A percentile compares a stretch with the other conserved stretches of the same genome.
phyloP scores from a whole-genome alignment of 2,329 filamentous ascomycete genomes.

The Colletotrichum navitas region DNA sequence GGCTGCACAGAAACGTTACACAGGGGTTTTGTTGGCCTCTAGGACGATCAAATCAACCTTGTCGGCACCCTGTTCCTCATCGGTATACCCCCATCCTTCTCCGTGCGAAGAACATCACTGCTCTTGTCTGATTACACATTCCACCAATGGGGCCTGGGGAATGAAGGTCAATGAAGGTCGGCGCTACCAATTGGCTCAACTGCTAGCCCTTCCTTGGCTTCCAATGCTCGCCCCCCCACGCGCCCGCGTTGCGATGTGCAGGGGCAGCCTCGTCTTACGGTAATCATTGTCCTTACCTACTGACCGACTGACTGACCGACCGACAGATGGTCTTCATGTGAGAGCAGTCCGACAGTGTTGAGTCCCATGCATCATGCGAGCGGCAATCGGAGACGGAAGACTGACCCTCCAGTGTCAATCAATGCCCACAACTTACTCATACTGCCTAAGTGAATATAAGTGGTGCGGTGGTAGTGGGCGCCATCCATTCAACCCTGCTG shows the following conservation, averaged over 20 bases:
- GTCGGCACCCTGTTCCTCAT: neutral
- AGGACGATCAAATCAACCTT: neutral
- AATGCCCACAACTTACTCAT: neutral
- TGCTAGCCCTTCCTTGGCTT: neutral
- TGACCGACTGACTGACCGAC: too few relatives aligned
- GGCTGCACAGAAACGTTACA: neutral
- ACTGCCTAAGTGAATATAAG: neutral
- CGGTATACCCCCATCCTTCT: neutral
- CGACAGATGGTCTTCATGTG: neutral
- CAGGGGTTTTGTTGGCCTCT: neutral
- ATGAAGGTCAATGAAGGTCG: slow-evolving; percentile 12
- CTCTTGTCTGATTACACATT: slow-evolving; percentile 27
- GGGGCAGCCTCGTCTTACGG: neutral
- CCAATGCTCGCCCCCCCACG: neutral
- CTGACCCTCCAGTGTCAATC: neutral
- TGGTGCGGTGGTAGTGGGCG: neutral
- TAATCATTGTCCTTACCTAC: neutral
- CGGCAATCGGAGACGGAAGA: neutral
- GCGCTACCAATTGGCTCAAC: neutral
- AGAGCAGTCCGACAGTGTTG: neutral
- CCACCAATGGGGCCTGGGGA: slow-evolving; percentile 15
- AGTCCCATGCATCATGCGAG: neutral
- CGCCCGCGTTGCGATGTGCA: neutral
- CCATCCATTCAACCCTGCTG: neutral
- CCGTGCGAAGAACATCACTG: neutral